Evolutionary conservation across 208 protist species (phyloP).

Genomic region (Acanthamoeba lenticulata): DNA sequence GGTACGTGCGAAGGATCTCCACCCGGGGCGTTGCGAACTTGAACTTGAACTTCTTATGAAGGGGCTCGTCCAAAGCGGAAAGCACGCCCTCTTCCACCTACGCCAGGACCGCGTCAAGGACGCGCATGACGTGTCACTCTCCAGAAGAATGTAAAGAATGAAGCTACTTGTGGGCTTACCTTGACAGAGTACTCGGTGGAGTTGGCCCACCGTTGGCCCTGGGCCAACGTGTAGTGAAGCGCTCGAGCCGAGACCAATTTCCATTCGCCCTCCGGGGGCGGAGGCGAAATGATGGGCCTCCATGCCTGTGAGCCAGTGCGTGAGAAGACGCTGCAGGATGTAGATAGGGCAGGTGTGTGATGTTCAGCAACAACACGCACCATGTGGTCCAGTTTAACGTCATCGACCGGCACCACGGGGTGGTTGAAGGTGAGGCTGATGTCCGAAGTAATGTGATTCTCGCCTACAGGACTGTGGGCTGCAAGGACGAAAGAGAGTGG

Average conservation of each 20-base stretch:
- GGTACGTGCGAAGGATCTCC: slow-evolving; percentile 58
- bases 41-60: slow-evolving; percentile 34
- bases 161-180: neutral
- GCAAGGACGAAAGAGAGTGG: neutral
- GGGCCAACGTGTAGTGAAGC: slow-evolving; percentile 19
- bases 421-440: slow-evolving; percentile 52
- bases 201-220: neutral
- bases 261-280: slow-evolving; percentile 41
- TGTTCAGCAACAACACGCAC: slow-evolving; percentile 15
- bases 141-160: neutral
- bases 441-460: neutral
- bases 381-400: neutral
- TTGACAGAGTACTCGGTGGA: slow-evolving; percentile 42
- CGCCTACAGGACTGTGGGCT: neutral
- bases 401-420: neutral
- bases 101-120: neutral
- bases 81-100: slow-evolving; percentile 22
- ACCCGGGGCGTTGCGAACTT: slow-evolving; percentile 14
- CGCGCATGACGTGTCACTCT: neutral
- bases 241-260: neutral
- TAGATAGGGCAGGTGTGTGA: too few species aligned
- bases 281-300: neutral
- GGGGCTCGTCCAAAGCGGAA: neutral
- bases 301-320: slow-evolving; percentile 25
- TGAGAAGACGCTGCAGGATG: too few species aligned